These are phyloP conservation scores for Solanum hybrid DNA, from an alignment of 305 asterid genomes.

Conservation along the genomic window DNA sequence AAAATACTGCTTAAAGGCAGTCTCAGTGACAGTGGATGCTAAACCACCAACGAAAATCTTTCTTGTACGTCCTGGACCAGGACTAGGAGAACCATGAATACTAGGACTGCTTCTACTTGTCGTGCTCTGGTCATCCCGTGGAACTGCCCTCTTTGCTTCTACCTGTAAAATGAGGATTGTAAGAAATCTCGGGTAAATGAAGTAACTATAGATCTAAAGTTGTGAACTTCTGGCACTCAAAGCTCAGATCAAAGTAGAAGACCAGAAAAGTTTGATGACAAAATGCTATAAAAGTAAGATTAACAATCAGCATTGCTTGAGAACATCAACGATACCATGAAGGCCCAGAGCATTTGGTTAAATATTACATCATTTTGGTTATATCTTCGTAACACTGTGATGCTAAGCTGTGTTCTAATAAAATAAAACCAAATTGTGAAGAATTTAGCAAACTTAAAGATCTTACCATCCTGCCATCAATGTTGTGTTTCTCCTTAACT, in stretches of 20 bases:
- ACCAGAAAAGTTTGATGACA: not conserved
- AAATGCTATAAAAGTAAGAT: not conserved
- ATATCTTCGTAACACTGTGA: not conserved
- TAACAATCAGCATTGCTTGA: not conserved
- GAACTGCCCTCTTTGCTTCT: conserved; percentile 29
- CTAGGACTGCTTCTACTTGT: conserved; percentile 17
- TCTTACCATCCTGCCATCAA: conserved; percentile 28
- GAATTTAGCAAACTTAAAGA: not conserved
- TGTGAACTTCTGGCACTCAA: not conserved
- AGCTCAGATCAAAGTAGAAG: not conserved
- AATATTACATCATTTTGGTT: not conserved
- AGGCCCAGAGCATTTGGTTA: not conserved
- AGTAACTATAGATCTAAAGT: not conserved
- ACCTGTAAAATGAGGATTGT: conserved; percentile 7
- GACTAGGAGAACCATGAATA: conserved; percentile 20
- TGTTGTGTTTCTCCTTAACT: conserved; percentile 23
- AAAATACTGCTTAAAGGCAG: conserved; percentile 17
- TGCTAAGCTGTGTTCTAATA: not conserved
- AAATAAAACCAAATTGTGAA: not conserved
- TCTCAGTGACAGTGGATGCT: conserved; percentile 24
- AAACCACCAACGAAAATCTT: conserved; percentile 26
- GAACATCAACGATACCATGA: not conserved
- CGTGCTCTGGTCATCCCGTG: conserved; percentile 23
- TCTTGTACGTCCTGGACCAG: conserved; percentile 16
- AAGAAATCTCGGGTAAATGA: not conserved